Percentiles rank a stretch among this genome's conserved stretches.
Conservation (phyloP, 2,329 filamentous ascomycete species). For the Purpureocillium lavendulum region DNA sequence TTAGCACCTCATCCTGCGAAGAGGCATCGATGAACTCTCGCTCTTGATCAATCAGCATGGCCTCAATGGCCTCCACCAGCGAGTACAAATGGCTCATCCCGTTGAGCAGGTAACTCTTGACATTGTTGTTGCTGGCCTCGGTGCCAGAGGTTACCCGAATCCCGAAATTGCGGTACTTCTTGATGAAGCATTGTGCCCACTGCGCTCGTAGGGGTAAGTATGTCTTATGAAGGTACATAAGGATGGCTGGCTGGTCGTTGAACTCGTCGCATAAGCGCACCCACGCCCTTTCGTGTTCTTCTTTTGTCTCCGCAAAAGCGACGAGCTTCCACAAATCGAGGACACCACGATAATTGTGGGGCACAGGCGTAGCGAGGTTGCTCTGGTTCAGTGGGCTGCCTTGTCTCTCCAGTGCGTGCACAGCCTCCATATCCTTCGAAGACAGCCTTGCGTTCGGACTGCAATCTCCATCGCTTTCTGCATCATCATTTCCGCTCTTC, state of each 20-base stretch:
- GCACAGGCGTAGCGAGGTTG: background rate
- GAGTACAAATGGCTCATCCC: conserved; percentile 3
- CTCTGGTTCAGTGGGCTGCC: background rate
- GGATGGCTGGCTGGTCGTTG: conserved; percentile 1
- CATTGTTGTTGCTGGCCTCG: conserved; percentile 6
- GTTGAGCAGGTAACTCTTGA: conserved; percentile 6
- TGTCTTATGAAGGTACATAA: conserved; percentile 4
- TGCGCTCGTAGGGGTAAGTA: conserved; percentile 6
- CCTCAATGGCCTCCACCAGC: conserved; percentile 7
- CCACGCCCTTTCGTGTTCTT: conserved; percentile 2
- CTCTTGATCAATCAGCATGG: conserved; percentile 5
- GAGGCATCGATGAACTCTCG: conserved; percentile 3
- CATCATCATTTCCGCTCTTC: background rate
- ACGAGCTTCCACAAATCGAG: background rate
- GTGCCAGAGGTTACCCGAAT: conserved; percentile 6
- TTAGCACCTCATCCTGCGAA: conserved; percentile 6
- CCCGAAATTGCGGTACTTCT: conserved; percentile 7
- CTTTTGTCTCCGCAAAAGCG: conserved; percentile 1
- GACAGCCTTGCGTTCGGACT: background rate
- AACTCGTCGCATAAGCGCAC: conserved; percentile 1
- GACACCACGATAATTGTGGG: conserved; percentile 1
- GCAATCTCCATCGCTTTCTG: conserved; percentile 1
- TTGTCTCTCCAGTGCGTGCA: conserved; percentile 1
- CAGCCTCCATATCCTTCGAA: conserved; percentile 1
- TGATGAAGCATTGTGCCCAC: conserved; percentile 7